Evolutionary conservation across 1,284 basidiomycete genomes (phyloP).

Genomic region (Dichomitus squalens): DNA sequence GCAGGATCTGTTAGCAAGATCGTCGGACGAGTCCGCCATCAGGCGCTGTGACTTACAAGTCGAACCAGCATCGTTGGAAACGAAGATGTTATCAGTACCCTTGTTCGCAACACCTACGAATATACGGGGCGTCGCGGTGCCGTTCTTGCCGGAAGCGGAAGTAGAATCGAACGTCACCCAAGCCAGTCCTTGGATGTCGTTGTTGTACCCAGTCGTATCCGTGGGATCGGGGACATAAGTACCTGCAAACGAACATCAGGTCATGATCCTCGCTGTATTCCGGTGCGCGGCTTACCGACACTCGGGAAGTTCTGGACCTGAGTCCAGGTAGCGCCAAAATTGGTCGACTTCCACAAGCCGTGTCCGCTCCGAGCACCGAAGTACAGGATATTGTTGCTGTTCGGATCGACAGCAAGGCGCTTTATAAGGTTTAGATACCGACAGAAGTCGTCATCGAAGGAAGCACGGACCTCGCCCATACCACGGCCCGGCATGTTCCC

Average conservation of each 20-base stretch:
- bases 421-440: conserved; percentile 24
- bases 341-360: conserved; percentile 65
- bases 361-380: conserved; percentile 66
- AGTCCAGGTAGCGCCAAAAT: conserved; percentile 57
- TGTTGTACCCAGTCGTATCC: conserved; percentile 58
- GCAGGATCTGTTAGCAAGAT: not conserved
- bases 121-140: conserved; percentile 59
- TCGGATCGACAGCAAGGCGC: conserved; percentile 66
- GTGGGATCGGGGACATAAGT: conserved; percentile 57
- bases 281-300: conserved; percentile 42
- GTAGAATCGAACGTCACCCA: conserved; percentile 69
- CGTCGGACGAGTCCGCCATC: not conserved
- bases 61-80: conserved; percentile 55
- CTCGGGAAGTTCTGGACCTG: conserved; percentile 59
- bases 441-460: not conserved
- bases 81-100: conserved; percentile 56
- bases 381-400: conserved; percentile 59
- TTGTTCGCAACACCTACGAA: conserved; percentile 66
- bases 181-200: conserved; percentile 56
- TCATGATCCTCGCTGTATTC: not conserved
- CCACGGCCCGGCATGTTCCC: conserved; percentile 74
- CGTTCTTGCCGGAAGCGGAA: conserved; percentile 54
- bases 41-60: conserved; percentile 45
- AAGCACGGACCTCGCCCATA: conserved; percentile 37
- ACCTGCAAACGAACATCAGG: conserved; percentile 34